Evolutionary conservation across 345 rosid species (phyloP).

Genomic region (Physaria fendleri): DNA sequence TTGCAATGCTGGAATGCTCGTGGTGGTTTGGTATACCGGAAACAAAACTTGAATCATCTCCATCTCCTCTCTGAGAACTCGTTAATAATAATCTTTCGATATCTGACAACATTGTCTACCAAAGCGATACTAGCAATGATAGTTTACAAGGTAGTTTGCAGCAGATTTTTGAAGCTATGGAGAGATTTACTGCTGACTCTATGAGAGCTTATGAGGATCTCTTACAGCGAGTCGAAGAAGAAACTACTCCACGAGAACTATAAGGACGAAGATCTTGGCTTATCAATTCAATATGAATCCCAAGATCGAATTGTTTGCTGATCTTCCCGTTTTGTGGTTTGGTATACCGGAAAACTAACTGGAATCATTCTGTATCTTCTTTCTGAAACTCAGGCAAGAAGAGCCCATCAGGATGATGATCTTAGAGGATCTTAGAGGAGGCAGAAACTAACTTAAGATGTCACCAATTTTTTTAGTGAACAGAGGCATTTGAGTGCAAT

Average conservation of each 20-base stretch:
- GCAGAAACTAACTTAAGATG: not conserved
- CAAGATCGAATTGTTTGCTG: slow-evolving; percentile 7
- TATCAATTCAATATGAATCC: not conserved
- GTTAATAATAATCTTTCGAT: too few relatives aligned
- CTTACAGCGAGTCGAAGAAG: slow-evolving; percentile 55
- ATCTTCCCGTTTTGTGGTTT: slow-evolving; percentile 7
- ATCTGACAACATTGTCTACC: slow-evolving; percentile 51
- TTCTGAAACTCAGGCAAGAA: not conserved
- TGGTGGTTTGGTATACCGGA: not conserved
- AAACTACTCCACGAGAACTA: slow-evolving; percentile 36
- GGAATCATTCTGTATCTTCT: not conserved
- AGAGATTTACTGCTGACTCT: slow-evolving; percentile 58
- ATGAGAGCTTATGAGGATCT: slow-evolving; percentile 68
- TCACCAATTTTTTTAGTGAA: not conserved
- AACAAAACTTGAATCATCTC: slow-evolving; percentile 1
- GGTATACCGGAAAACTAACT: not conserved
- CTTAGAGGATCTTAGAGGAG: not conserved
- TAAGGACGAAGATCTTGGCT: slow-evolving; percentile 14
- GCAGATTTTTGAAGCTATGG: slow-evolving; percentile 75
- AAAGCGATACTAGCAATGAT: slow-evolving; percentile 54
- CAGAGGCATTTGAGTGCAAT: not conserved
- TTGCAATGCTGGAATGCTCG: slow-evolving; percentile 6
- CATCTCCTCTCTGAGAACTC: not conserved
- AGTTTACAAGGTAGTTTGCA: slow-evolving; percentile 62
- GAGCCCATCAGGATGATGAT: not conserved